Percentiles rank a stretch among this genome's conserved stretches.
phyloP scores from a whole-genome alignment of 73 alveolate genomes.

The Blepharisma stoltei region DNA sequence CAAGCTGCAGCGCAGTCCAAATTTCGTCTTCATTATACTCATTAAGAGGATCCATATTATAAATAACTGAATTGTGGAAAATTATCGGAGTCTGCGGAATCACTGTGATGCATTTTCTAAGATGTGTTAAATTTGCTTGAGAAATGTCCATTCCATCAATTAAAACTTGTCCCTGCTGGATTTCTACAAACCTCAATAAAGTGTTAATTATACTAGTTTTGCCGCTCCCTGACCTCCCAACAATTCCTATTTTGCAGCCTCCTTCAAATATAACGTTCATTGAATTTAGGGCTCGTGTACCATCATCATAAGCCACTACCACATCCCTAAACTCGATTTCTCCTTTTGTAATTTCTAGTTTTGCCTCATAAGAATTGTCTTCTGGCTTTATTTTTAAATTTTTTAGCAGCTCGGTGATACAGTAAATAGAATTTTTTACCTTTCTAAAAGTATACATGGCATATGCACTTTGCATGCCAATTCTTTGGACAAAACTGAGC shows the following conservation, averaged over 20 bases:
- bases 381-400: no score
- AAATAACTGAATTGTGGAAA: constrained; percentile 32
- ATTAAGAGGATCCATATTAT: constrained; percentile 35
- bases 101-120: constrained; percentile 22
- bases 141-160: constrained; percentile 61
- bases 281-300: constrained; percentile 30
- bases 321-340: no score
- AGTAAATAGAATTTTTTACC: no score
- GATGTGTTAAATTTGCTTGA: constrained; percentile 5
- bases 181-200: constrained; percentile 62
- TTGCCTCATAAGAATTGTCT: no score
- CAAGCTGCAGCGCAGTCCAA: constrained; percentile 20
- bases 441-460: no score
- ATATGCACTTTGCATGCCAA: no score
- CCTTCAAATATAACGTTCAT: constrained; percentile 32
- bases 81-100: constrained; percentile 26
- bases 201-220: constrained; percentile 68
- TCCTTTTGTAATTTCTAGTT: no score
- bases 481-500: no score
- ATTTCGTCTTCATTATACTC: constrained; percentile 14
- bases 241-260: constrained; percentile 67
- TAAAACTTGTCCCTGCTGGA: constrained; percentile 45
- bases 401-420: no score
- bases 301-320: not conserved
- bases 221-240: constrained; percentile 83